Base-by-base conservation (phyloP, 176 grass and related monocot genomes). In the Oryza brachyantha region DNA sequence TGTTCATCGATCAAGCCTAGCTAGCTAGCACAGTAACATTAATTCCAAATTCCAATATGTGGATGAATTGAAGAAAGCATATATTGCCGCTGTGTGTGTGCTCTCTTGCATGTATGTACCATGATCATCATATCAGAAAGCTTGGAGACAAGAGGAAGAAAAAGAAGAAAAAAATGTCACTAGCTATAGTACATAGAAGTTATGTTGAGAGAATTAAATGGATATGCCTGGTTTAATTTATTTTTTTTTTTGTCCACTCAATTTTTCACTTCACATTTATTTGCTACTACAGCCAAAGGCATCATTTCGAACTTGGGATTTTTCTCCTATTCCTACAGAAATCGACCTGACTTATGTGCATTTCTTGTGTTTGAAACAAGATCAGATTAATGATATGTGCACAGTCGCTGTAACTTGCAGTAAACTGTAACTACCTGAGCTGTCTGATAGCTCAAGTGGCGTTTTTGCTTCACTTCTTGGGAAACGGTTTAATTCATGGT, bases 161-260 rank as follows among this genome's bases (percentile, higher is more conserved):
- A 24, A 38, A 66, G 10, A 71, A 36, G 6, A 24, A 38, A 66
- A 14, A 71, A 64, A 29, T 64, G 48, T 77, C 64, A 40, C 70
- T 75, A 40, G 52, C 41, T 54, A 63, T 27, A 77, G 84, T 72
- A 78, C 79, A 87, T 87, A 52, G 17, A 71, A 82, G 27, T 77
- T 71, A 19, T 82, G 64, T 62, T 87, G 57, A 43, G 29, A 68
- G 36, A 19, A n/a, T n/a, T 52, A 52, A 52, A 76, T 59, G 72
- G 17, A 83, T 68, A 55, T 50, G 61, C 28, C 29, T 21, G 65
- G 13, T 35, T 35, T 45, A 45, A 45, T 45, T 72, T 40, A 4
- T 57, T 45, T 74, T 41, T 67, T 6, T 36, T 36, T 22, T 59
- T 76, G 12, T 40, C 57, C 7, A 54, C 21, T 13, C 3, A 11